Base-by-base conservation (phyloP, 2,329 filamentous ascomycete species). In the Pyricularia pennisetigena region DNA sequence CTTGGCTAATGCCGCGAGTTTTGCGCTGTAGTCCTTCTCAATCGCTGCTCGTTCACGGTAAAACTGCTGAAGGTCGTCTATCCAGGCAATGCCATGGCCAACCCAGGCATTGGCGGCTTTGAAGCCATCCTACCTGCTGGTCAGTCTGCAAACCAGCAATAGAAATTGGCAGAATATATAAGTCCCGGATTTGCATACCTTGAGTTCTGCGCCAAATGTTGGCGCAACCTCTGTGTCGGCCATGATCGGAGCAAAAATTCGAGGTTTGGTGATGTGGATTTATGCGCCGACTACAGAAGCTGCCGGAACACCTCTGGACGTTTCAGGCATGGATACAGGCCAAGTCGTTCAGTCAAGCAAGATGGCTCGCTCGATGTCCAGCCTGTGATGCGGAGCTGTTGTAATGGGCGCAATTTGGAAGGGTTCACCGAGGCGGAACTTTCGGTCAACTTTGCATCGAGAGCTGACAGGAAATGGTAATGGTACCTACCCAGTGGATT, bases 1-100 rank as follows among this genome's bases (percentile, higher is more conserved):
- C 82, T 95, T 97, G 68, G 94, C 95, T 66, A 99, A 83, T 2
- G 88, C 88, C 73, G 87, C 91, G 71, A 99, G 88, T 79, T 94
- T 98, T 71, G 90, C 86, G 74, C 92, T 91, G 78, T 99, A 98
- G 78, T 99, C 96, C 81, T 97, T 97, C 81, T 99, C 95, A 77
- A 99, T 97, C 49, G 83, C 88, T 76, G 93, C 92, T 69, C 96
- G 88, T 79, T 99, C 95, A 71, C 95, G 92, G 83, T 98, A 99
- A 82, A 98, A 99, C 76, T 92, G 89, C 78, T 99, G 93, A 71
- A 99, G 92, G 74, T 99, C 95, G 75, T 97, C 94, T 69, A 99
- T 88, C 94, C 94, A 99, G 72, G 87, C 83, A 77, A 99, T 97
- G 71, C 94, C 93, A 78, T 92, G 89, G 71, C 88, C 85, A 69